A percentile compares a stretch with the other conserved stretches of the same genome.
Conservation (phyloP, 257 asterid genomes). For the Penstemon newberryi region DNA sequence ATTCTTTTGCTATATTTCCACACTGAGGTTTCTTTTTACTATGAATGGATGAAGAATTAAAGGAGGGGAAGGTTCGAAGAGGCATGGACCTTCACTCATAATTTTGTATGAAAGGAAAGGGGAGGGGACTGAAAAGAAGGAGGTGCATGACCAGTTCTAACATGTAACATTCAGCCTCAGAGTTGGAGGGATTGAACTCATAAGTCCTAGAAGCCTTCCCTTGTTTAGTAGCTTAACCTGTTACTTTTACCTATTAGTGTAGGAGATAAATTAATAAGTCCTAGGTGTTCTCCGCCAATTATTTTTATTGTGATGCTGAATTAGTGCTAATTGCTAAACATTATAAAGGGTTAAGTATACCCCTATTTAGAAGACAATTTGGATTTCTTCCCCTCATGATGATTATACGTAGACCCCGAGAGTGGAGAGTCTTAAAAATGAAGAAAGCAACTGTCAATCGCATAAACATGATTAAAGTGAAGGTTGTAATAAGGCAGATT, state of each 20-base stretch:
- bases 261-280: not conserved
- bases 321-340: too few relatives aligned
- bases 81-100: not conserved
- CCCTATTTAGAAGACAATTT: conserved; percentile 6
- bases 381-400: not conserved
- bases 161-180: not conserved
- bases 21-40: conserved; percentile 17
- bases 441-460: conserved; percentile 2
- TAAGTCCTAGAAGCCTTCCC: not conserved
- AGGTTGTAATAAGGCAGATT: conserved; percentile 9
- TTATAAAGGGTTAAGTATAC: not conserved
- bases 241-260: not conserved
- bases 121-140: not conserved
- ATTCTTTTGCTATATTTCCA: conserved; percentile 3
- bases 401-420: conserved; percentile 11
- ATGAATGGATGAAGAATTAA: not conserved
- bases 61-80: not conserved
- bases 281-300: too few relatives aligned
- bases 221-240: conserved; percentile 8
- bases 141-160: not conserved
- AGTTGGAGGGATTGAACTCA: conserved; percentile 11
- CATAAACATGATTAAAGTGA: conserved; percentile 11
- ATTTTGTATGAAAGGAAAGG: not conserved
- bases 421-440: conserved; percentile 7
- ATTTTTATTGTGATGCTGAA: too few relatives aligned